Evolutionary conservation across 306 rosid species (phyloP).

Genomic region (Senna tora): DNA sequence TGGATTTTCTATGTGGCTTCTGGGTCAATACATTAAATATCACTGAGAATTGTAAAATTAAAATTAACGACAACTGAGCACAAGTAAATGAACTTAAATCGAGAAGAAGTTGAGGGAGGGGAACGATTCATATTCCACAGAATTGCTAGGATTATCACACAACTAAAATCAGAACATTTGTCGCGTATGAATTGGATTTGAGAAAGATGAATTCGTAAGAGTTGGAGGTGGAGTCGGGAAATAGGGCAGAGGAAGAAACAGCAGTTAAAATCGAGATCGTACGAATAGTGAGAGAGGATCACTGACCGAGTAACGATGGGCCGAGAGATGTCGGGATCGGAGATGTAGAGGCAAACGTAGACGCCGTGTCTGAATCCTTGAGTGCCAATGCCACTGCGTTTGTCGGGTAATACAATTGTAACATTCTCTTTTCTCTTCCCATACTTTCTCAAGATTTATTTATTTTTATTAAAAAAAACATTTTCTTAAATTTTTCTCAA

Average conservation of each 20-base stretch:
- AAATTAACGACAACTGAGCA: not conserved
- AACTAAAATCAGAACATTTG: not conserved
- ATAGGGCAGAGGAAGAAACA: not conserved
- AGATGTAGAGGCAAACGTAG: not conserved
- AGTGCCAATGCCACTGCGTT: not conserved
- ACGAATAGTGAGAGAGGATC: not conserved
- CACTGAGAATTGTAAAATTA: not conserved
- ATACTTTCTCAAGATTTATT: too few species aligned
- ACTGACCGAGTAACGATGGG: slow-evolving; percentile 6
- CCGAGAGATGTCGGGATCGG: not conserved
- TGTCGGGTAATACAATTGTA: not conserved
- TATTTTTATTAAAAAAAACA: too few species aligned
- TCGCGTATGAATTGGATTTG: not conserved
- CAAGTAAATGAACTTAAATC: slow-evolving; percentile 3
- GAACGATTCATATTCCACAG: not conserved
- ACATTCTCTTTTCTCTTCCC: not conserved
- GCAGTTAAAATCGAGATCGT: slow-evolving; percentile 8
- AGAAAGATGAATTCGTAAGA: not conserved
- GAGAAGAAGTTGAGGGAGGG: not conserved
- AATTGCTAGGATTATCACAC: not conserved
- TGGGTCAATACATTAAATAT: not conserved
- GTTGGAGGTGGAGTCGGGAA: too few species aligned
- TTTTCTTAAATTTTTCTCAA: too few species aligned
- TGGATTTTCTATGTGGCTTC: not conserved
- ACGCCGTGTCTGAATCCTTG: slow-evolving; percentile 1